Base-by-base conservation (phyloP, 192 early-diverging fungal species). In the Allomyces arbusculus region DNA sequence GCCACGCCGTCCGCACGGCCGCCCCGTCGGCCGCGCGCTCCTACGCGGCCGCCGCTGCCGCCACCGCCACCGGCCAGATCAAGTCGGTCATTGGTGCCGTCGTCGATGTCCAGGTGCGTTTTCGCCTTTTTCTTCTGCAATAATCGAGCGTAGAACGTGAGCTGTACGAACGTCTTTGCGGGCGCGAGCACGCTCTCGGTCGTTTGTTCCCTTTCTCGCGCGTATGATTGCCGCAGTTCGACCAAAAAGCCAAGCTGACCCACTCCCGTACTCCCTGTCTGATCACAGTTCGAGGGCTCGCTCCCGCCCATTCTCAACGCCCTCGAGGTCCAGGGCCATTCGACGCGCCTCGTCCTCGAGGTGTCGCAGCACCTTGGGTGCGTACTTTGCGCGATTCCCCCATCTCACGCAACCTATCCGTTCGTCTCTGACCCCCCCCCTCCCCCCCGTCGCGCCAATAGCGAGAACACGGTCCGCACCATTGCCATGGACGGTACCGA, bases 401-500 rank as follows among this genome's bases (percentile, higher is more conserved):
- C 33, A 7, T 3, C 7, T 7, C 4, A 3, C 33, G 33, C 26
- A 28, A 28, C 26, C 26, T 28, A 28, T 40, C 33, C 33, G 7
- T 40, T 40, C 33, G 33, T 40, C 4, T 40, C 33, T 40, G 33
- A 40, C 33, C 33, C 33, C 26, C 33, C 33, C 33, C 8, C 8
- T 3, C 33, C 33, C 33, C 33, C 33, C 33, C 33, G 8, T 8
- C 33, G 33, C 33, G 33, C 8, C 50, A 1, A 68, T 40, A 82
- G 81, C 66, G 91, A 96, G 78, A 93, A 93, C 88, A 92, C 90
- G 64, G 94, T 96, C 75, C 91, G 94, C 72, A 92, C 90, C 73
- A 96, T 96, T 91, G 94, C 94, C 73, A 96, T 96, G 94, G 94
- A 96, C 84, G 94, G 91, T 79, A 96, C 93, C 70, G 91, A 96